These are phyloP conservation scores for Tylopilus orsonianus DNA, from an alignment of 1,284 basidiomycete genomes.

Conservation along the genomic window DNA sequence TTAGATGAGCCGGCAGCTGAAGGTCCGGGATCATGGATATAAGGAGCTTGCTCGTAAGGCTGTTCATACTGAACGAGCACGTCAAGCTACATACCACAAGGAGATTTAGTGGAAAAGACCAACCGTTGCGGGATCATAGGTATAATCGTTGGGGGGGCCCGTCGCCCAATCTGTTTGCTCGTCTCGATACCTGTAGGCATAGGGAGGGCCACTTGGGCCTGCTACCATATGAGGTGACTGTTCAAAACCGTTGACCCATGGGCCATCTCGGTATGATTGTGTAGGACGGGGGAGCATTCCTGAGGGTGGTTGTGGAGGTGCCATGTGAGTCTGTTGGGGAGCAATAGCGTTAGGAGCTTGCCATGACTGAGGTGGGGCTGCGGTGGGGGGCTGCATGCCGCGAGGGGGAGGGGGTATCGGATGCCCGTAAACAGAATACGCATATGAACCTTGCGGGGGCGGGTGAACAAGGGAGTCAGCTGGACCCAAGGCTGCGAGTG, in stretches of 20 bases:
- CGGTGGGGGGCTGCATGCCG: constrained; percentile 45
- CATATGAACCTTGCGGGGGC: constrained; percentile 38
- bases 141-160: constrained; percentile 45
- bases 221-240: constrained; percentile 47
- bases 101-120: constrained; percentile 20
- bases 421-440: constrained; percentile 47
- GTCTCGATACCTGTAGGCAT: constrained; percentile 60
- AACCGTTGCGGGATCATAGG: constrained; percentile 52
- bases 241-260: constrained; percentile 48
- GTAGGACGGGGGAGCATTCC: constrained; percentile 50
- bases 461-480: constrained; percentile 34
- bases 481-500: constrained; percentile 31
- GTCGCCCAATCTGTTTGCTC: constrained; percentile 53
- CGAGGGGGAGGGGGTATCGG: constrained; percentile 43
- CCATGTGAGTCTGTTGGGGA: constrained; percentile 63
- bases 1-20: constrained; percentile 37
- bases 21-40: constrained; percentile 51
- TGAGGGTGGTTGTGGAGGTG: constrained; percentile 39
- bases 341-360: constrained; percentile 58
- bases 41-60: constrained; percentile 45
- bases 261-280: constrained; percentile 46
- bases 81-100: constrained; percentile 6
- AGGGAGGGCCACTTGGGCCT: constrained; percentile 40
- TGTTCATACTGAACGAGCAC: constrained; percentile 39
- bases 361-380: constrained; percentile 59